Percentiles rank a stretch among this genome's conserved stretches.
Conservation (phyloP, 805 yeast genomes). For the Hanseniaspora jakobsenii region DNA sequence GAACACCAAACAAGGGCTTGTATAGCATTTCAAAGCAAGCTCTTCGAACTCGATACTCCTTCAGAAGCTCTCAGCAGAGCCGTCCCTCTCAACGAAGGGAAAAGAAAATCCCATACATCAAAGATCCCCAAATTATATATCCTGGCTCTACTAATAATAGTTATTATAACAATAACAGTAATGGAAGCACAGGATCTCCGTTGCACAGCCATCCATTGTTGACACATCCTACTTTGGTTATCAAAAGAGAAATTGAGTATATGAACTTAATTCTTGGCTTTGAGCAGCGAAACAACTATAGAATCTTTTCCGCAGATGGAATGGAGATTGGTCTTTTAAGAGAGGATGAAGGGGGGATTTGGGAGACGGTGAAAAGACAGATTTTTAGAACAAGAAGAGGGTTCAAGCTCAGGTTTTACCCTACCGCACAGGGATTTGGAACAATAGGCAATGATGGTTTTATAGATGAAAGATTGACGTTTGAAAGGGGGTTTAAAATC, state of each 20-base stretch:
- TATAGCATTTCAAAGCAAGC: background rate
- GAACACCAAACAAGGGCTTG: background rate
- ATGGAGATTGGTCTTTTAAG: conserved; percentile 72
- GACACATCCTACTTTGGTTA: conserved; percentile 69
- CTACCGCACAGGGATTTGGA: conserved; percentile 27
- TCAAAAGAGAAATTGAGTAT: conserved; percentile 79
- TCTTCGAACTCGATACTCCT: background rate
- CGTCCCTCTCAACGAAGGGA: background rate
- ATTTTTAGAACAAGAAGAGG: conserved; percentile 79
- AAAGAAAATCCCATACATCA: background rate
- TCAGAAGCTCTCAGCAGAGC: conserved; percentile 1
- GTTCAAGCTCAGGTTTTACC: conserved; percentile 59
- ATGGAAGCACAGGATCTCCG: no score
- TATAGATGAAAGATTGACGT: no score
- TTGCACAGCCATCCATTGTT: conserved; percentile 24
- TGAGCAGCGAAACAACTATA: conserved; percentile 80
- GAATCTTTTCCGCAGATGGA: conserved; percentile 62
- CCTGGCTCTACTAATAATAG: no score
- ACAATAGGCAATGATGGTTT: no score
- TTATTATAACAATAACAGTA: no score
- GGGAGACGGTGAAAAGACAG: conserved; percentile 65
- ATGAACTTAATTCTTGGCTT: conserved; percentile 80
- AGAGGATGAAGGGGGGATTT: conserved; percentile 47
- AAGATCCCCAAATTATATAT: conserved; percentile 2
- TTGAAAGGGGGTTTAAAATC: conserved; percentile 42